These are phyloP conservation scores for Bryoglossum gracile DNA, from an alignment of 495 filamentous ascomycete genomes.

Conservation along the genomic window DNA sequence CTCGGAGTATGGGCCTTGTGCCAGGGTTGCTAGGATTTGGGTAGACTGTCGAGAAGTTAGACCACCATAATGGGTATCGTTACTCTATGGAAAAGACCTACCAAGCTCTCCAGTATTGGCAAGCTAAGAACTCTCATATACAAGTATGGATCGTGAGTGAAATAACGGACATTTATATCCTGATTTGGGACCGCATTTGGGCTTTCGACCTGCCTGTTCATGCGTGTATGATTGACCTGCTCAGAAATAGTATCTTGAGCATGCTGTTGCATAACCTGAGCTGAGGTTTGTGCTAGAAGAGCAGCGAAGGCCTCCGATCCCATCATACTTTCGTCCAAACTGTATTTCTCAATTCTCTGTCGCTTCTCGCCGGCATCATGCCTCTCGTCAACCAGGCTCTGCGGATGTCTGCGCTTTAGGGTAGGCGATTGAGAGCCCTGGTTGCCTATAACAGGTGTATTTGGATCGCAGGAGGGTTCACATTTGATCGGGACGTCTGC, in stretches of 20 bases:
- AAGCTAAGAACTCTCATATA: slow-evolving; percentile 60
- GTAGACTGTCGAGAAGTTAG: slow-evolving; percentile 44
- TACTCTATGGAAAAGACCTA: slow-evolving; percentile 26
- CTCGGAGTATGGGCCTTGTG: slow-evolving; percentile 61
- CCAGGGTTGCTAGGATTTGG: slow-evolving; percentile 63
- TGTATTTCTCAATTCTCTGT: slow-evolving; percentile 22
- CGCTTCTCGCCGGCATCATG: slow-evolving; percentile 19
- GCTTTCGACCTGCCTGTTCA: neutral
- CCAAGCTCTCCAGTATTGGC: slow-evolving; percentile 66
- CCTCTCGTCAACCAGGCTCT: slow-evolving; percentile 1
- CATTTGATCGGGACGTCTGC: neutral
- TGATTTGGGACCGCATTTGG: neutral
- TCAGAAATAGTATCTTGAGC: neutral
- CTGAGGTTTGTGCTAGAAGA: slow-evolving; percentile 17
- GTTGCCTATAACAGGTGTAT: slow-evolving; percentile 12
- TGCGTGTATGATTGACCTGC: neutral
- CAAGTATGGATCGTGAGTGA: slow-evolving; percentile 28
- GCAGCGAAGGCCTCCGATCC: slow-evolving; percentile 15
- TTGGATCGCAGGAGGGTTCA: slow-evolving; percentile 10
- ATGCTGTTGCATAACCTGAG: slow-evolving; percentile 7
- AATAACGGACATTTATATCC: neutral
- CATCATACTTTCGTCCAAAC: no score
- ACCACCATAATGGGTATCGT: neutral
- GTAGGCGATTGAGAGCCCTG: slow-evolving; percentile 9
- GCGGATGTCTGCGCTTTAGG: slow-evolving; percentile 14